Conservation (phyloP, 2,329 filamentous ascomycete species). For the Penicillium sp. region DNA sequence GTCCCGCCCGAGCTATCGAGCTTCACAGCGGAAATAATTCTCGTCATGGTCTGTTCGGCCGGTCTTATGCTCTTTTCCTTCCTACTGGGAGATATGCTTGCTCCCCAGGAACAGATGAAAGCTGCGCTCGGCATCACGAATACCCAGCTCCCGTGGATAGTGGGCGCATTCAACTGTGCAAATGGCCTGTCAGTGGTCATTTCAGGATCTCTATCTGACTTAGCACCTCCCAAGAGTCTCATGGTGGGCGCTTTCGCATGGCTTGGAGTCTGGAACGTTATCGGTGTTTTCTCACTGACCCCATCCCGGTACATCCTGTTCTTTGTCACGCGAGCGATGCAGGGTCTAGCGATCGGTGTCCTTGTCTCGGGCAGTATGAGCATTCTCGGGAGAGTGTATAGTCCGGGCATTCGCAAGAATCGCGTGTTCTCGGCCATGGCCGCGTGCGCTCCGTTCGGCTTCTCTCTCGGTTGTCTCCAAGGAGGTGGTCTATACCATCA, state of each 20-base stretch:
- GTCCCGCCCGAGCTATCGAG: slow-evolving; percentile 40
- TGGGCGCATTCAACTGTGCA: slow-evolving; percentile 42
- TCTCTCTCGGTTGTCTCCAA: slow-evolving; percentile 42
- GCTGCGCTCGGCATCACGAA: slow-evolving; percentile 38
- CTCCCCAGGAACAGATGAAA: slow-evolving; percentile 38
- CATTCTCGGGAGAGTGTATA: slow-evolving; percentile 46
- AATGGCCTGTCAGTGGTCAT: slow-evolving; percentile 43
- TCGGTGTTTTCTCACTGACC: slow-evolving; percentile 36
- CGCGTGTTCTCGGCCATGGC: slow-evolving; percentile 50
- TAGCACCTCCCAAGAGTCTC: slow-evolving; percentile 39
- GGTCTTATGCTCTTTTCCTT: slow-evolving; percentile 45
- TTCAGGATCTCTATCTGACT: slow-evolving; percentile 37
- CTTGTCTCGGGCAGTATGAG: slow-evolving; percentile 49
- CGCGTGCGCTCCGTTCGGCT: slow-evolving; percentile 46
- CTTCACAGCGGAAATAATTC: slow-evolving; percentile 39
- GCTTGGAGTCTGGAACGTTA: slow-evolving; percentile 41
- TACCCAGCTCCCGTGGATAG: slow-evolving; percentile 42
- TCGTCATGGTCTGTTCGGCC: slow-evolving; percentile 42
- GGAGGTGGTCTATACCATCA: slow-evolving; percentile 40
- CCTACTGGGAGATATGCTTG: slow-evolving; percentile 41
- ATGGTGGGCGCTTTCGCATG: slow-evolving; percentile 44
- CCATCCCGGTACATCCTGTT: slow-evolving; percentile 35
- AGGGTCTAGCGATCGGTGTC: slow-evolving; percentile 49
- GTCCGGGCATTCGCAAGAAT: slow-evolving; percentile 44
- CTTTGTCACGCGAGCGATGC: slow-evolving; percentile 39